Conservation (phyloP, 768 basidiomycete genomes). For the Lactifluus hygrophoroides region DNA sequence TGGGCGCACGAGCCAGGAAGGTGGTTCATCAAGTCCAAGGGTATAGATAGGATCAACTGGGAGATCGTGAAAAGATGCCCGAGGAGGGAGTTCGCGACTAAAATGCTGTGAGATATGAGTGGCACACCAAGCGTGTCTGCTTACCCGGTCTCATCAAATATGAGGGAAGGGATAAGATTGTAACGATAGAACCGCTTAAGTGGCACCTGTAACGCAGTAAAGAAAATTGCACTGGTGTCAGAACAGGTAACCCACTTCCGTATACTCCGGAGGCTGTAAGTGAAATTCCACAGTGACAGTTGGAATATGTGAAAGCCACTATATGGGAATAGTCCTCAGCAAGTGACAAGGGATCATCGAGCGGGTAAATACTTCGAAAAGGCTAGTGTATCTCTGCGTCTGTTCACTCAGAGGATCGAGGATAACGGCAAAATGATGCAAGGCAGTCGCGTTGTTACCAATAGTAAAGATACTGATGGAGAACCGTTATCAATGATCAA, state of each 20-base stretch:
- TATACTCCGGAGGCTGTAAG: conserved; percentile 58
- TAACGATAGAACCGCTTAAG: conserved; percentile 91
- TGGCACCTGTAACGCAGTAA: conserved; percentile 48
- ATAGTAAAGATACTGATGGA: conserved; percentile 50
- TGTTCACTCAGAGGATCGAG: conserved; percentile 80
- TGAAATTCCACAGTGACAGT: conserved; percentile 67
- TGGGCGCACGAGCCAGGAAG: conserved; percentile 91
- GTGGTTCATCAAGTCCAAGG: conserved; percentile 83
- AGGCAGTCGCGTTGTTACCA: conserved; percentile 59
- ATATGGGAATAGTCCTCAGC: conserved; percentile 4
- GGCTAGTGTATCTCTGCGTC: conserved; percentile 78
- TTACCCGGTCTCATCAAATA: conserved; percentile 67
- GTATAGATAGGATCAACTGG: conserved; percentile 89
- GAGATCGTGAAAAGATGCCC: conserved; percentile 58
- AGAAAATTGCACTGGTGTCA: not conserved
- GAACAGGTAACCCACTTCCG: conserved; percentile 46
- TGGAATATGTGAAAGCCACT: conserved; percentile 61
- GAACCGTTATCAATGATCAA: not conserved
- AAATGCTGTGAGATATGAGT: not conserved
- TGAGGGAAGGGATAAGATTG: conserved; percentile 45
- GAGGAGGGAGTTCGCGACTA: conserved; percentile 51
- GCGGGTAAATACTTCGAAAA: conserved; percentile 51
- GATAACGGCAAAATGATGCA: conserved; percentile 62
- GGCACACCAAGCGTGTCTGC: conserved; percentile 22
- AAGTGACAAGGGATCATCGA: not conserved